phyloP scores from a whole-genome alignment of 805 yeast species.

The Metschnikowia proteae region DNA sequence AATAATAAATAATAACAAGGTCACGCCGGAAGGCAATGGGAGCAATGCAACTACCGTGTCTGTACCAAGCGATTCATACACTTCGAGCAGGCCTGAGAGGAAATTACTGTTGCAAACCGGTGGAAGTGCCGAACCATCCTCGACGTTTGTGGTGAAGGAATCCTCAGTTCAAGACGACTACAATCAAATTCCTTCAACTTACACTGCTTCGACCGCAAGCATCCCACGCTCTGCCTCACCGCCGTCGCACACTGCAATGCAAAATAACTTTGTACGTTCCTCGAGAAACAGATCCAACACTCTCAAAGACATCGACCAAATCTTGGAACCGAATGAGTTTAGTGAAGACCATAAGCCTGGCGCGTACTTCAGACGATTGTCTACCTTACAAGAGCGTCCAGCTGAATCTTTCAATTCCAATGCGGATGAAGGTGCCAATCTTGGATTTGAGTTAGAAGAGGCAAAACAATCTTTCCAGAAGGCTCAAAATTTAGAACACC shows the following conservation, averaged over 20 bases:
- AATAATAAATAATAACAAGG: conserved; percentile 44
- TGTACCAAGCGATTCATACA: background rate
- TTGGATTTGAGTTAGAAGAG: background rate
- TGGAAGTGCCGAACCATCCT: conserved; percentile 3
- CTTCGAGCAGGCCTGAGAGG: conserved; percentile 17
- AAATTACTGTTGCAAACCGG: conserved; percentile 12
- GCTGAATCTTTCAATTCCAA: conserved; percentile 14
- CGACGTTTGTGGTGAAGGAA: background rate
- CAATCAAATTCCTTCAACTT: conserved; percentile 1
- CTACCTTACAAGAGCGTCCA: conserved; percentile 56
- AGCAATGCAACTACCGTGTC: background rate
- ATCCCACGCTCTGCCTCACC: conserved; percentile 13
- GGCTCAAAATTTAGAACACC: background rate
- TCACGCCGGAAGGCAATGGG: conserved; percentile 12
- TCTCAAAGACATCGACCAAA: conserved; percentile 31
- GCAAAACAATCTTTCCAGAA: background rate
- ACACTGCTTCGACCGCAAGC: conserved; percentile 5
- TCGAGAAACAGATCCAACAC: conserved; percentile 36
- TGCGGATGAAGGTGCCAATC: background rate
- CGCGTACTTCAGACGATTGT: conserved; percentile 62
- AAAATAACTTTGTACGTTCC: conserved; percentile 15
- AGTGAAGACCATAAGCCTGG: conserved; percentile 50
- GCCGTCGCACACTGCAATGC: background rate
- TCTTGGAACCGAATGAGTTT: conserved; percentile 34
- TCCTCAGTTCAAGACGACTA: background rate